Conservation (phyloP, 1,284 basidiomycete species). For the Microbotryum silenes-acaulis region DNA sequence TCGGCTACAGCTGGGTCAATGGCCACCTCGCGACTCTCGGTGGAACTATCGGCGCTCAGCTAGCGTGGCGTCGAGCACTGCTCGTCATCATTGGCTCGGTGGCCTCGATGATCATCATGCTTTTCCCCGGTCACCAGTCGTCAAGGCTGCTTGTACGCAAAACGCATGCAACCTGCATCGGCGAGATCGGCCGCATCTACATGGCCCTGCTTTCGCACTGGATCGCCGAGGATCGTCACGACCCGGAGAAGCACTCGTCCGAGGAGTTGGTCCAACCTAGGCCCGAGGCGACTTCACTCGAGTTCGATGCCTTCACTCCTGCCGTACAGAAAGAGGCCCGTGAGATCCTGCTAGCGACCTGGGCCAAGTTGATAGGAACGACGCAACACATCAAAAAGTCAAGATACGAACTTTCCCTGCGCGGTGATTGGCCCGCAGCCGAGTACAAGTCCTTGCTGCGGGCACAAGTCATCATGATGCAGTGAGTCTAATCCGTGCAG, state of each 20-base stretch:
- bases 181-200: conserved; percentile 21
- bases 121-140: conserved; percentile 10
- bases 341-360: conserved; percentile 17
- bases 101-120: conserved; percentile 12
- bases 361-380: conserved; percentile 20
- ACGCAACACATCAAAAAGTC: conserved; percentile 6
- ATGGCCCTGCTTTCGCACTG: conserved; percentile 11
- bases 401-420: conserved; percentile 14
- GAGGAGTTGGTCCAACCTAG: not conserved
- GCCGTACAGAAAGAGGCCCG: not conserved
- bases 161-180: conserved; percentile 23
- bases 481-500: not conserved
- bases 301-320: not conserved
- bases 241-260: not conserved
- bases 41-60: conserved; percentile 24
- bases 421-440: conserved; percentile 21
- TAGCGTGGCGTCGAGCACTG: conserved; percentile 31
- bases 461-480: conserved; percentile 18
- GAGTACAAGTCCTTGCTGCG: conserved; percentile 11
- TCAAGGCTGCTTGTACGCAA: conserved; percentile 16
- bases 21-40: conserved; percentile 22
- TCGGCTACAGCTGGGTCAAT: conserved; percentile 33
- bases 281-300: not conserved
- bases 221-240: conserved; percentile 12
- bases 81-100: conserved; percentile 23